These are phyloP conservation scores for Dendrothele bispora DNA, from an alignment of 768 basidiomycete genomes.

Conservation along the genomic window DNA sequence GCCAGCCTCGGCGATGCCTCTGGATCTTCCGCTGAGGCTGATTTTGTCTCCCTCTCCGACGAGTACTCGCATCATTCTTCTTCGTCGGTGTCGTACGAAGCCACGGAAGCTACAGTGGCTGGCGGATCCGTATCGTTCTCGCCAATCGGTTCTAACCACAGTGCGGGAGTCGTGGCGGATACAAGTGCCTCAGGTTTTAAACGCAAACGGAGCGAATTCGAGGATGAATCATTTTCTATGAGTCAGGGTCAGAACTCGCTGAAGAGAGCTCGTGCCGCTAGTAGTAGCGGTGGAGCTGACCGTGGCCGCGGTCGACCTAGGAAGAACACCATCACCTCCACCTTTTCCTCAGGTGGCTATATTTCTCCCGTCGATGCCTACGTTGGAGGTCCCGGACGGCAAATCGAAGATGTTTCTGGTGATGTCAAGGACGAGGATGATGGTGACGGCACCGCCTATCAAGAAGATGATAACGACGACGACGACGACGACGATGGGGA, in stretches of 20 bases:
- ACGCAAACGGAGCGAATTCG: too few species aligned
- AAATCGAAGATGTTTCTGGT: too few species aligned
- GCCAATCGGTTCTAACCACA: too few species aligned
- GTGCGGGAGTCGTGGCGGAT: too few species aligned
- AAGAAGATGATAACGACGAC: neutral
- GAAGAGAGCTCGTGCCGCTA: neutral
- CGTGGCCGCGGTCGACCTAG: slow-evolving; percentile 1
- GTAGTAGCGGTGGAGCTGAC: neutral
- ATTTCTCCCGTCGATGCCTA: neutral
- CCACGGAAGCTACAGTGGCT: too few species aligned
- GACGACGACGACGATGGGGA: neutral
- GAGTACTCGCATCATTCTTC: neutral
- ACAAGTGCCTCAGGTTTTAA: too few species aligned
- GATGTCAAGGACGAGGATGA: neutral
- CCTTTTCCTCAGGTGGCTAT: neutral
- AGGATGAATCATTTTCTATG: neutral
- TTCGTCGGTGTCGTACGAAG: neutral
- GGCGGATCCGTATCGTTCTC: too few species aligned
- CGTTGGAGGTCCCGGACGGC: neutral
- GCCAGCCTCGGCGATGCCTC: neutral
- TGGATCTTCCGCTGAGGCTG: neutral
- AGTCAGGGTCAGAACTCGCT: neutral
- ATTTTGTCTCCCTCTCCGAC: neutral
- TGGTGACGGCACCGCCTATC: neutral
- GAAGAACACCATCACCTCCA: neutral